Percentiles rank a stretch among this genome's conserved stretches.
Conservation (phyloP, 2,329 filamentous ascomycete species). For the Xylariales sp. region DNA sequence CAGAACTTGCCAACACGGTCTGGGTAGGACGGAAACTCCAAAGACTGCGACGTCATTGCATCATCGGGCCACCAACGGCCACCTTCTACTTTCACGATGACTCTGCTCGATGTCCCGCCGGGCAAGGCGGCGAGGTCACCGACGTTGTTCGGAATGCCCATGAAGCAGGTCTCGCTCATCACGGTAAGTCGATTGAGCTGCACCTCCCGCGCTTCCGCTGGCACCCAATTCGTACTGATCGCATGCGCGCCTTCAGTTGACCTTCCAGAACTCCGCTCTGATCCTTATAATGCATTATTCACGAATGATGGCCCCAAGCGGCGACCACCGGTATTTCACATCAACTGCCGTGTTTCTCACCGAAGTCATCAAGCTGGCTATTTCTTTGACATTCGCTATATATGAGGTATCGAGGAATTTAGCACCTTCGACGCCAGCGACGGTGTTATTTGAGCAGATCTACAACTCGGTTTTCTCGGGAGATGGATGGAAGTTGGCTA, state of each 20-base stretch:
- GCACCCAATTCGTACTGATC: too few relatives aligned
- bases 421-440: slow-evolving; percentile 73
- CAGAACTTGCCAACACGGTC: too few relatives aligned
- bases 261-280: slow-evolving; percentile 73
- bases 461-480: slow-evolving; percentile 77
- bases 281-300: slow-evolving; percentile 92
- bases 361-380: slow-evolving; percentile 83
- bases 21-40: too few relatives aligned
- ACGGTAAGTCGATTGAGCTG: slow-evolving; percentile 46
- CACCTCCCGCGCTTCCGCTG: too few relatives aligned
- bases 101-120: slow-evolving; percentile 34
- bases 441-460: slow-evolving; percentile 74
- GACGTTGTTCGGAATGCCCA: slow-evolving; percentile 53
- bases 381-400: slow-evolving; percentile 81
- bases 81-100: slow-evolving; percentile 35
- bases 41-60: too few relatives aligned
- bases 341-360: slow-evolving; percentile 93
- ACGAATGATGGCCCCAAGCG: slow-evolving; percentile 79
- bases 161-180: slow-evolving; percentile 65
- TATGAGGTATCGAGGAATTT: slow-evolving; percentile 79
- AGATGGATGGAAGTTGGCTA: slow-evolving; percentile 91
- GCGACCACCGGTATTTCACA: slow-evolving; percentile 84
- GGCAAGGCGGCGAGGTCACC: slow-evolving; percentile 36
- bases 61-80: too few relatives aligned
- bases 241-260: slow-evolving; percentile 52